Percentiles rank a stretch among this genome's conserved stretches.
phyloP scores from a whole-genome alignment of 129 eudicot species.

The Tagetes patula region DNA sequence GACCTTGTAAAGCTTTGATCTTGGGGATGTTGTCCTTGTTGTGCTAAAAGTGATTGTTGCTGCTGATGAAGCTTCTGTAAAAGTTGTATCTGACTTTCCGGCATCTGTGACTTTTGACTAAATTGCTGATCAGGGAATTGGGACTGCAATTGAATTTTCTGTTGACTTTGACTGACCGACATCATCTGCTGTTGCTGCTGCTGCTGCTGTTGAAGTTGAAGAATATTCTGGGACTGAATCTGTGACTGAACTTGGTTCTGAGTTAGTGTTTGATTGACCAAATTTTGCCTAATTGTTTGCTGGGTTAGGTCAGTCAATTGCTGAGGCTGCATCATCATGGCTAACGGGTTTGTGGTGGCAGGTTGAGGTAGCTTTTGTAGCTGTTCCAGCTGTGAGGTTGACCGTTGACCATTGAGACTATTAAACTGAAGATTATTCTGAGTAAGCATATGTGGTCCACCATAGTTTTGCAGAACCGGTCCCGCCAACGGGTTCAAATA shows the following conservation, averaged over 20 bases:
- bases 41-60: constrained; percentile 62
- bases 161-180: constrained; percentile 48
- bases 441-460: constrained; percentile 57
- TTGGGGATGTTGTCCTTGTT: constrained; percentile 49
- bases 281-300: constrained; percentile 50
- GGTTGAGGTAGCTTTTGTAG: constrained; percentile 60
- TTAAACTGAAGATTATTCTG: constrained; percentile 65
- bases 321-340: constrained; percentile 66
- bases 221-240: constrained; percentile 49
- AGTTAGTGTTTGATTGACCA: constrained; percentile 44
- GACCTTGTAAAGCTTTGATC: constrained; percentile 64
- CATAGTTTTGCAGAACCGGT: constrained; percentile 53
- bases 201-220: constrained; percentile 37
- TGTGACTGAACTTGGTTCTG: constrained; percentile 63
- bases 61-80: constrained; percentile 87
- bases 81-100: constrained; percentile 71
- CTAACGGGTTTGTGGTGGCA: constrained; percentile 45
- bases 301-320: constrained; percentile 57
- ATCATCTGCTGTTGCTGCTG: constrained; percentile 37
- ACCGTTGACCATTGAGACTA: constrained; percentile 55
- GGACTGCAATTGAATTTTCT: constrained; percentile 43
- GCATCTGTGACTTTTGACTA: constrained; percentile 51
- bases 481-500: constrained; percentile 57
- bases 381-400: constrained; percentile 56
- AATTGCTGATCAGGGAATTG: constrained; percentile 52